These are phyloP conservation scores for Cryphonectria radicalis DNA, from an alignment of 2,329 filamentous ascomycete species.

Conservation along the genomic window DNA sequence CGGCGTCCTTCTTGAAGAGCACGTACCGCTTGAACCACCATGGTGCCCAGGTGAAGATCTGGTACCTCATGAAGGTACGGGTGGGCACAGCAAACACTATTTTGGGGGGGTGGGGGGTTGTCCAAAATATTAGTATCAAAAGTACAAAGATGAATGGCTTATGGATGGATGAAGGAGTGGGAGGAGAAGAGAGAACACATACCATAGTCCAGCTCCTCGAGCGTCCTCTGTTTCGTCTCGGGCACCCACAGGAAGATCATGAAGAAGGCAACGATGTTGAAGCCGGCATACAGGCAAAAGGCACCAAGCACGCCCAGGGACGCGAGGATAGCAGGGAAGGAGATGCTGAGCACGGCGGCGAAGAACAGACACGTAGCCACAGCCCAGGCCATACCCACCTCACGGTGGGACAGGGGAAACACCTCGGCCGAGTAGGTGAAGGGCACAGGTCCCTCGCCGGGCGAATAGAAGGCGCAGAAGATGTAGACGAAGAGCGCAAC, in stretches of 20 bases:
- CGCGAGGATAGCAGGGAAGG: slow-evolving; percentile 62
- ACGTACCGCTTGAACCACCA: slow-evolving; percentile 65
- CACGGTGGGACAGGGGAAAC: slow-evolving; percentile 71
- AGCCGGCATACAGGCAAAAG: slow-evolving; percentile 59
- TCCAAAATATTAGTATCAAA: not conserved
- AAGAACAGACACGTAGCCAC: slow-evolving; percentile 69
- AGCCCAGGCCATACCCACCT: slow-evolving; percentile 72
- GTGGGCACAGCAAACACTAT: slow-evolving; percentile 63
- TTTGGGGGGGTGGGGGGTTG: no score
- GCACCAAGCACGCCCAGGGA: slow-evolving; percentile 46
- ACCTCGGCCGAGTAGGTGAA: slow-evolving; percentile 73
- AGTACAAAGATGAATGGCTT: no score
- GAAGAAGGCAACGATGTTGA: slow-evolving; percentile 59
- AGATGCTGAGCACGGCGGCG: slow-evolving; percentile 64
- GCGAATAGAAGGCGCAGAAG: slow-evolving; percentile 39
- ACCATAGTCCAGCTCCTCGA: slow-evolving; percentile 59
- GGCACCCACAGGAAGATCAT: slow-evolving; percentile 63
- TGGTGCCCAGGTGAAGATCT: slow-evolving; percentile 58
- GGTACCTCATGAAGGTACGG: slow-evolving; percentile 60
- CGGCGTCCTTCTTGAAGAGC: slow-evolving; percentile 50
- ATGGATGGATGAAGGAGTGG: not conserved
- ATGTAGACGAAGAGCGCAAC: slow-evolving; percentile 51
- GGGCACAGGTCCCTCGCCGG: slow-evolving; percentile 67
- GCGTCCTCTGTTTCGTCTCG: slow-evolving; percentile 58
- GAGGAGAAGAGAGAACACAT: not conserved